phyloP scores from a whole-genome alignment of 108 stramenopile species.

The Skeletonema potamos region DNA sequence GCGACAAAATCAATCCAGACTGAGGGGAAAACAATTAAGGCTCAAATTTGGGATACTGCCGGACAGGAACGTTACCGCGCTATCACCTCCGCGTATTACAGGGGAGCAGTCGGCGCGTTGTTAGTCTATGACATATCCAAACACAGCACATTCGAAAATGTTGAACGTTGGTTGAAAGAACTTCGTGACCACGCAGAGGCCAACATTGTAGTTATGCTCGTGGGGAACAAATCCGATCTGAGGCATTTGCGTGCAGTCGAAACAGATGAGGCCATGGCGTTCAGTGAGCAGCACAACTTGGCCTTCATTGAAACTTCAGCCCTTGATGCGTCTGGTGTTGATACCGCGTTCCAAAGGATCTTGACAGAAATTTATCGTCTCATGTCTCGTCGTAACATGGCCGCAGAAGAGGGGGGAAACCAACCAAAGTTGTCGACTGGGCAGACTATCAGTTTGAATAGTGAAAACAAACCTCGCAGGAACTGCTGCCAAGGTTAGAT shows the following conservation, averaged over 20 bases:
- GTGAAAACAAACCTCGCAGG: slow-evolving; percentile 38
- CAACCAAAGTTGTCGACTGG: slow-evolving; percentile 72
- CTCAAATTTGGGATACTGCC: slow-evolving; percentile 99
- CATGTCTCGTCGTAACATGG: slow-evolving; percentile 83
- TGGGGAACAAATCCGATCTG: slow-evolving; percentile 97
- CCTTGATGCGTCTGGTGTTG: slow-evolving; percentile 93
- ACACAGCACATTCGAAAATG: slow-evolving; percentile 97
- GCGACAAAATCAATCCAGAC: slow-evolving; percentile 95
- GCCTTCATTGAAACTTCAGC: slow-evolving; percentile 99
- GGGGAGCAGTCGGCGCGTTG: slow-evolving; percentile 88
- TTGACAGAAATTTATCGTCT: slow-evolving; percentile 93
- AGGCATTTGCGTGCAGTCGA: slow-evolving; percentile 95
- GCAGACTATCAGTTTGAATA: slow-evolving; percentile 74
- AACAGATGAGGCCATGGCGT: slow-evolving; percentile 97
- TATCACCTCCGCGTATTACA: slow-evolving; percentile 95
- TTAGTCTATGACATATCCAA: slow-evolving; percentile 99
- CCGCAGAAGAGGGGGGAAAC: slow-evolving; percentile 75
- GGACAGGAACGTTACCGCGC: slow-evolving; percentile 98
- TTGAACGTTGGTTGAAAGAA: slow-evolving; percentile 99
- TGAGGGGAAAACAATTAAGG: slow-evolving; percentile 95
- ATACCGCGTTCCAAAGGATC: slow-evolving; percentile 97
- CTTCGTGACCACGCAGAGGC: slow-evolving; percentile 98
- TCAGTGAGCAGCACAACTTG: slow-evolving; percentile 97
- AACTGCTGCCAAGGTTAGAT: slow-evolving; percentile 42
- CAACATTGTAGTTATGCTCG: slow-evolving; percentile 99